These are phyloP conservation scores for Aspergillus heteromorphus DNA, from an alignment of 495 filamentous ascomycete species.

Conservation along the genomic window DNA sequence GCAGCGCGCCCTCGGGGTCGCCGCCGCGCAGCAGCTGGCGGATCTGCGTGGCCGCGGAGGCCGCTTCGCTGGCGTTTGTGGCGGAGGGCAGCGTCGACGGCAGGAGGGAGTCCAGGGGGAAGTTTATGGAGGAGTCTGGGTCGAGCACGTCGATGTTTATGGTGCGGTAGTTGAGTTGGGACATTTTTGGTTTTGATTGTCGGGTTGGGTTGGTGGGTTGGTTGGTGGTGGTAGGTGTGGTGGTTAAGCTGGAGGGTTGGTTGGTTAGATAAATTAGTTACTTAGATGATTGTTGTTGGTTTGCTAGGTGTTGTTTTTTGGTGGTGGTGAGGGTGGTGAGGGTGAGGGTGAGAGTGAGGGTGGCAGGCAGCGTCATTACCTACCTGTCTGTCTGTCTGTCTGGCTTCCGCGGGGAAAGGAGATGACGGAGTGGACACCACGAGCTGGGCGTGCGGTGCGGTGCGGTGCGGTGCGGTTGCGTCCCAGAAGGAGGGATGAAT, in stretches of 20 bases:
- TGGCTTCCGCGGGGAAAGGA: constrained; percentile 2
- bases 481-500: too few species aligned
- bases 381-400: background rate
- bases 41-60: constrained; percentile 67
- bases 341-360: background rate
- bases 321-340: background rate
- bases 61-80: constrained; percentile 64
- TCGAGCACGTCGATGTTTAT: constrained; percentile 89
- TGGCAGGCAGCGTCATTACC: constrained; percentile 3
- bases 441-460: background rate
- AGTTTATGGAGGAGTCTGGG: constrained; percentile 83
- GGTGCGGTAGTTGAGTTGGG: constrained; percentile 73
- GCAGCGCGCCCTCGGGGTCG: constrained; percentile 78
- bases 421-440: background rate
- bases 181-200: constrained; percentile 35
- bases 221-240: background rate
- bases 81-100: constrained; percentile 58
- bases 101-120: constrained; percentile 73
- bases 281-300: too few species aligned
- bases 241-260: background rate
- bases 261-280: too few species aligned
- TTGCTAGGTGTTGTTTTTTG: background rate
- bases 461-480: background rate
- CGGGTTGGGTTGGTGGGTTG: background rate
- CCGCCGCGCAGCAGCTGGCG: constrained; percentile 80